Evolutionary conservation across 2,329 filamentous ascomycete species (phyloP).

Genomic region (Phialophora tarda): DNA sequence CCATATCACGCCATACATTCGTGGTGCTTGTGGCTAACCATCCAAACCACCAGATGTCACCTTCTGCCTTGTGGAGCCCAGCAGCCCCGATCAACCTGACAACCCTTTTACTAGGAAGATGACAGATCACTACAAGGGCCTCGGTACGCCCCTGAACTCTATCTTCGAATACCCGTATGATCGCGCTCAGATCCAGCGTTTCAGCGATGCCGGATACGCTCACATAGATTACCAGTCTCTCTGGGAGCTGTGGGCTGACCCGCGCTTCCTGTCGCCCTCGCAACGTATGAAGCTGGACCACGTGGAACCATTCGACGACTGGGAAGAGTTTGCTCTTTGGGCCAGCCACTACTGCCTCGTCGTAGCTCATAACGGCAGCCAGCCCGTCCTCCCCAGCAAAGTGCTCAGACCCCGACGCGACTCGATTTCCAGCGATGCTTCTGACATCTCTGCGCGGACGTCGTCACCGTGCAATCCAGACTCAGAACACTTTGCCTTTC

Average conservation of each 20-base stretch:
- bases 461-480: constrained; percentile 32
- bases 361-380: constrained; percentile 34
- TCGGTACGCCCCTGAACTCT: constrained; percentile 36
- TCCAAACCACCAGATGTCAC: constrained; percentile 59
- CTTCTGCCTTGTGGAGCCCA: constrained; percentile 87
- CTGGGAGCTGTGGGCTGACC: constrained; percentile 81
- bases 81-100: constrained; percentile 74
- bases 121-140: constrained; percentile 36
- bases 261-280: constrained; percentile 65
- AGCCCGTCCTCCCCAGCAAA: constrained; percentile 29
- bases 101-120: constrained; percentile 71
- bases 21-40: not conserved
- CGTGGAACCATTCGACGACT: constrained; percentile 91
- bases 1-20: not conserved
- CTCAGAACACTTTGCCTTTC: constrained; percentile 36
- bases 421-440: constrained; percentile 34
- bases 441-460: constrained; percentile 38
- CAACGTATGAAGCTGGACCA: constrained; percentile 69
- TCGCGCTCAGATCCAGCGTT: constrained; percentile 69
- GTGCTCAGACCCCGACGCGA: constrained; percentile 27
- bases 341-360: constrained; percentile 78
- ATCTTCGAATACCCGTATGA: constrained; percentile 71
- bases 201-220: constrained; percentile 70
- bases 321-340: constrained; percentile 88
- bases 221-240: constrained; percentile 68